Conservation (phyloP, 164 flowering plant genomes). For the Santalum album region DNA sequence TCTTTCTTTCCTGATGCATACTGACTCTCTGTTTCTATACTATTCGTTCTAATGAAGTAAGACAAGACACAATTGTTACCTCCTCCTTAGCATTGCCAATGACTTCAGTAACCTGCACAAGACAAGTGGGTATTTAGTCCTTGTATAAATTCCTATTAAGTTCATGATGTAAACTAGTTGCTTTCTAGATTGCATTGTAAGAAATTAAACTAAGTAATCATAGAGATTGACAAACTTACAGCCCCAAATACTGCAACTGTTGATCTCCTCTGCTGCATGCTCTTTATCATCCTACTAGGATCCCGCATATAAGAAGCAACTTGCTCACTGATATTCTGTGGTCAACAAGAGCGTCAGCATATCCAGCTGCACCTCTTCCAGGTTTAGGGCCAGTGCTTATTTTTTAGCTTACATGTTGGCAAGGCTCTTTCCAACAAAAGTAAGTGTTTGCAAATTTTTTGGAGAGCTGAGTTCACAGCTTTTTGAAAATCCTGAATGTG, state of each 20-base stretch:
- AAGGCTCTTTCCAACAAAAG: too few relatives aligned
- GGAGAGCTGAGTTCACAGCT: too few relatives aligned
- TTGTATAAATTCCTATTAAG: neutral
- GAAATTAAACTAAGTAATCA: neutral
- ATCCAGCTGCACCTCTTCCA: neutral
- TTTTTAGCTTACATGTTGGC: too few relatives aligned
- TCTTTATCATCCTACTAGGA: slow-evolving; percentile 82
- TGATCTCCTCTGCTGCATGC: slow-evolving; percentile 77
- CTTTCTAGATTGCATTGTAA: too few relatives aligned
- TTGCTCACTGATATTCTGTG: slow-evolving; percentile 86
- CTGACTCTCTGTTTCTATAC: too few relatives aligned
- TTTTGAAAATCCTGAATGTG: too few relatives aligned
- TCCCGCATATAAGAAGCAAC: slow-evolving; percentile 88
- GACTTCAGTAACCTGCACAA: slow-evolving; percentile 31
- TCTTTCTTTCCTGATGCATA: too few relatives aligned
- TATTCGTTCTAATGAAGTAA: too few relatives aligned
- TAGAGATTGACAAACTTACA: slow-evolving; percentile 29
- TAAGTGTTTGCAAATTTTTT: too few relatives aligned
- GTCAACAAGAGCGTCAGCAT: slow-evolving; percentile 7
- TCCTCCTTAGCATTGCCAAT: slow-evolving; percentile 14
- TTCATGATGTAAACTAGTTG: too few relatives aligned
- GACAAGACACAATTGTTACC: slow-evolving; percentile 15
- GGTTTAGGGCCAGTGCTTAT: too few relatives aligned
- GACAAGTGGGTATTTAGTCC: slow-evolving; percentile 6
- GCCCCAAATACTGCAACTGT: slow-evolving; percentile 51